Conservation (phyloP, 257 asterid genomes). For the Petrea volubilis region DNA sequence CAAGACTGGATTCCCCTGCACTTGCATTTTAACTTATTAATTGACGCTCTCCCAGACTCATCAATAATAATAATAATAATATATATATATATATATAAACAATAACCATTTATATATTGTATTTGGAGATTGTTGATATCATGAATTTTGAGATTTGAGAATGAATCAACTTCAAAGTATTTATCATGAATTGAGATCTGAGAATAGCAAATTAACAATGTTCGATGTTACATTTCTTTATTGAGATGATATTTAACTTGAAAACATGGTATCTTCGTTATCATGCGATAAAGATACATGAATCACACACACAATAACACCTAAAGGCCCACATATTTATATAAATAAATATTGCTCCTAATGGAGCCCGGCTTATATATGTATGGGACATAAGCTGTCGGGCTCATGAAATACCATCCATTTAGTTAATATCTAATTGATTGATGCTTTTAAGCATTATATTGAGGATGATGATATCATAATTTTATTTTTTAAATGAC, state of each 20-base stretch:
- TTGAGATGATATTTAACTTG: too few species aligned
- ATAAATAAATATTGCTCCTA: neutral
- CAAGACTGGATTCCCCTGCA: constrained; percentile 40
- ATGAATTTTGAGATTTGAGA: neutral
- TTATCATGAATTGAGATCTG: neutral
- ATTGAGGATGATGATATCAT: too few species aligned
- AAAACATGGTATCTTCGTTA: neutral
- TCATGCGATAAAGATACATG: neutral
- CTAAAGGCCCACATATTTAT: too few species aligned
- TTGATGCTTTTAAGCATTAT: too few species aligned
- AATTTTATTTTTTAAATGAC: too few species aligned
- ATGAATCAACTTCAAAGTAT: too few species aligned
- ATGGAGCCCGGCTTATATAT: too few species aligned
- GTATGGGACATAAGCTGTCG: too few species aligned
- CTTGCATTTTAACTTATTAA: neutral
- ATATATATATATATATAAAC: neutral
- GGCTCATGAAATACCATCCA: too few species aligned
- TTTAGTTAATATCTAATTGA: too few species aligned
- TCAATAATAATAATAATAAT: neutral
- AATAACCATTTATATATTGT: too few species aligned
- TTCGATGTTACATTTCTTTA: neutral
- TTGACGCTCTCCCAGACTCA: constrained; percentile 41
- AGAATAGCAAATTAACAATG: neutral
- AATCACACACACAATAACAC: too few species aligned
- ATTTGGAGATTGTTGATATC: neutral